Evolutionary conservation across 805 yeast species (phyloP).

Genomic region (Yarrowia sp.): DNA sequence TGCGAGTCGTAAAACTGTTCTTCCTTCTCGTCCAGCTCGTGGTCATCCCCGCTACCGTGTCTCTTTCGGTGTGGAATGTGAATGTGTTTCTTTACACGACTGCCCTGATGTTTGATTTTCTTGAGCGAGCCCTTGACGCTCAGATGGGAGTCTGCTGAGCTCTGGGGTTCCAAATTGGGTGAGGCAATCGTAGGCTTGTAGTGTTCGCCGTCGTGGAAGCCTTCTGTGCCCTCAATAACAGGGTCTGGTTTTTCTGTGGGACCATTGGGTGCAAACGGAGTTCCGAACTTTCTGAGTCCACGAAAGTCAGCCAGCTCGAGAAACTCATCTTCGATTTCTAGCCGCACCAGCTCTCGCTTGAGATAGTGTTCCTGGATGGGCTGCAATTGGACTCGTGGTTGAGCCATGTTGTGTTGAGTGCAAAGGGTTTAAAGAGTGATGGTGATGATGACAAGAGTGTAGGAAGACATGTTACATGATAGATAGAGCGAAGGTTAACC

Average conservation of each 20-base stretch:
- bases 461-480: not conserved
- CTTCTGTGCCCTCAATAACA: not conserved
- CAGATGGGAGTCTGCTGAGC: not conserved
- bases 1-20: not conserved
- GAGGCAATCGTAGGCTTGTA: constrained; percentile 2
- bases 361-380: constrained; percentile 75
- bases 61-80: not conserved
- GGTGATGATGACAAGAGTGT: not conserved
- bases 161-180: constrained; percentile 1
- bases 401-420: not conserved
- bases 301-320: constrained; percentile 54
- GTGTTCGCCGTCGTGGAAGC: not conserved
- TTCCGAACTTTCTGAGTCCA: constrained; percentile 68
- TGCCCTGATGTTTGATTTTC: not conserved
- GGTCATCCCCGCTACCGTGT: not conserved
- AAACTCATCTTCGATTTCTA: constrained; percentile 62
- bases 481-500: not conserved
- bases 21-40: not conserved
- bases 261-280: constrained; percentile 52
- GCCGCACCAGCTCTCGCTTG: constrained; percentile 71
- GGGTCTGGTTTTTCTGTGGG: not conserved
- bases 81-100: not conserved
- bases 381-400: not conserved
- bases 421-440: no score
- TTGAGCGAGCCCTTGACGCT: not conserved